Base-by-base conservation (phyloP, 768 basidiomycete species). In the Tricholoma hemisulphureum region DNA sequence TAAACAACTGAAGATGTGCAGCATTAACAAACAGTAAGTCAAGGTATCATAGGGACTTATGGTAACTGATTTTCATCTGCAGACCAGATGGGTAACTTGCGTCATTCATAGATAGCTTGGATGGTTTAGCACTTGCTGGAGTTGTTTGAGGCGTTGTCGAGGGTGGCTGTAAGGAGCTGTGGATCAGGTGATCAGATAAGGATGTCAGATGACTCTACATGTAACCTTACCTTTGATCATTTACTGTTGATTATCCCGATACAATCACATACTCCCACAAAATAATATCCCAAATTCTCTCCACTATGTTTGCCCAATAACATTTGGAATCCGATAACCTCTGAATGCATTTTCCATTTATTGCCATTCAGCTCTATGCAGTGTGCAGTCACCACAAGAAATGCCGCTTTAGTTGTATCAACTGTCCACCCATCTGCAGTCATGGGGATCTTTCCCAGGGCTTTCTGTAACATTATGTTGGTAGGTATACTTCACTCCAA, bases 111-210 rank as follows among this genome's bases (percentile, higher is more conserved):
- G 35, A 66, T 58, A 16, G 43, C 23, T 49, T 64, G 58, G 14
- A 69, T 50, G 4, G 39, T 56, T 7, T 56, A 13, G 18, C 65
- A 67, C 1, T 58, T 54, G 2, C 64, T 62, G 28, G 60, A 39
- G 26, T 71, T 71, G 57, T 66, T 67, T 8, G 56, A 55, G 0
- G 65, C 60, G 43, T 70, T 71, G 55, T 69, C 66, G 10, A 60
- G 28, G 1, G 64, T 69, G 24, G 61, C 39, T 18, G 46, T 56
- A 23, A 53, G 52, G 11, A 69, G 35, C 35, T 37, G 35, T 37
- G 35, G n/a, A 37, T 37, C 18, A n/a, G 35, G 35, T 37, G 35
- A 37, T 37, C 35, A 37, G 35, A 37, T 37, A 37, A 37, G 35
- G 35, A 37, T 37, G 35, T 37, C 35, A n/a, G 35, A 37, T 37